Evolutionary conservation across 345 rosid species (phyloP).

Genomic region (Rhizophora mangle): DNA sequence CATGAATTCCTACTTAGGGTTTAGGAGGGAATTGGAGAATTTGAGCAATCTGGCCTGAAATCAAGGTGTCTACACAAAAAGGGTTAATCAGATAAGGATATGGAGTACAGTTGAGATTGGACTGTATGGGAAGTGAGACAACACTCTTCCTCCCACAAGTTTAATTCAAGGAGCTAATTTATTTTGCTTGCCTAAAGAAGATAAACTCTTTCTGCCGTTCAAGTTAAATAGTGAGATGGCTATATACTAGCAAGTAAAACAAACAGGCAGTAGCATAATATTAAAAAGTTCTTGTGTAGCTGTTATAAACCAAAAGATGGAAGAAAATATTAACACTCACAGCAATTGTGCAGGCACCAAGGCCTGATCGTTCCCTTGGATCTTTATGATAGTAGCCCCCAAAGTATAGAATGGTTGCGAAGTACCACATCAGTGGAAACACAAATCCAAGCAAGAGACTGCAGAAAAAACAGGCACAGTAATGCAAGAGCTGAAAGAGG

Average conservation of each 20-base stretch:
- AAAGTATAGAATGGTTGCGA: conserved; percentile 70
- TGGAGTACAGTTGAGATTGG: too few species aligned
- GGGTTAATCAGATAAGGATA: too few species aligned
- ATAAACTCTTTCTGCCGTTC: background rate
- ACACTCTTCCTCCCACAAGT: too few species aligned
- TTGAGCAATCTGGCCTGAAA: too few species aligned
- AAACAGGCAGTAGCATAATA: background rate
- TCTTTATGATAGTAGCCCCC: conserved; percentile 80
- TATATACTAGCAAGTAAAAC: background rate
- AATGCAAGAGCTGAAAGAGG: background rate
- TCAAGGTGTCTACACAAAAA: too few species aligned
- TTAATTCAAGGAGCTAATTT: too few species aligned
- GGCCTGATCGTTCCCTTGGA: conserved; percentile 94
- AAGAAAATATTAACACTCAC: conserved; percentile 43
- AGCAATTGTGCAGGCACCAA: conserved; percentile 89
- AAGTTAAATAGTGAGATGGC: background rate
- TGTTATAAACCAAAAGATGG: background rate
- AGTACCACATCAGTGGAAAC: conserved; percentile 76
- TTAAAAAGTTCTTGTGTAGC: background rate
- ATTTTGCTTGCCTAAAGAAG: too few species aligned
- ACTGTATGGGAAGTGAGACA: too few species aligned
- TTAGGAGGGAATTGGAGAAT: too few species aligned
- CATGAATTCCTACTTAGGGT: too few species aligned
- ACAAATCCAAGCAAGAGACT: conserved; percentile 82
- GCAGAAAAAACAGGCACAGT: conserved; percentile 14